Conservation (phyloP, 495 filamentous ascomycete species). For the Penicillium tannophilum region DNA sequence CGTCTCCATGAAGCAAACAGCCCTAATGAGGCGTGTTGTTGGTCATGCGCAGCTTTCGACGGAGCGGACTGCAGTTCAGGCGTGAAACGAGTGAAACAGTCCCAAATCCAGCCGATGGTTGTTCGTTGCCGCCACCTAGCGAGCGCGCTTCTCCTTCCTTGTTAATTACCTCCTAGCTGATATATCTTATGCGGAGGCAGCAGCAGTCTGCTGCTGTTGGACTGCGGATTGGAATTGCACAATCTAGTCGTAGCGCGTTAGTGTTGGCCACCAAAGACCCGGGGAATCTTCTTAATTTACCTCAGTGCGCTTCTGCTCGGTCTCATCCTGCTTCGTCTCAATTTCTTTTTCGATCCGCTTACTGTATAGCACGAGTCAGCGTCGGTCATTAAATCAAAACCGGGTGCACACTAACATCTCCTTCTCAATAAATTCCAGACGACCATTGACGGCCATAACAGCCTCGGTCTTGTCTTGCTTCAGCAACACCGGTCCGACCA, state of each 20-base stretch:
- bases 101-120: background rate
- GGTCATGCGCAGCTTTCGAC: background rate
- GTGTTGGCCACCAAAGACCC: constrained; percentile 6
- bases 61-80: background rate
- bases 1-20: background rate
- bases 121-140: background rate
- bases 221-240: constrained; percentile 46
- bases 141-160: background rate
- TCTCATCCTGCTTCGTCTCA: constrained; percentile 73
- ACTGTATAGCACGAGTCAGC: constrained; percentile 47
- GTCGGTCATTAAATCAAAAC: background rate
- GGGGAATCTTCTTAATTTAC: constrained; percentile 35
- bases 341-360: constrained; percentile 83
- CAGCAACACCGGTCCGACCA: constrained; percentile 87
- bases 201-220: constrained; percentile 44
- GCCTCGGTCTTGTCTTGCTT: constrained; percentile 94
- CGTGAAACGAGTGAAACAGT: background rate
- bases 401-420: constrained; percentile 71
- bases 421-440: constrained; percentile 88
- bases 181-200: constrained; percentile 37
- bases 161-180: background rate
- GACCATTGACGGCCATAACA: constrained; percentile 81
- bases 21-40: background rate
- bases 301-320: constrained; percentile 78
- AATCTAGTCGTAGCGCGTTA: constrained; percentile 36